These are phyloP conservation scores for Rhizoclosmatium sp. DNA, from an alignment of 192 early-diverging fungal species.

Conservation along the genomic window DNA sequence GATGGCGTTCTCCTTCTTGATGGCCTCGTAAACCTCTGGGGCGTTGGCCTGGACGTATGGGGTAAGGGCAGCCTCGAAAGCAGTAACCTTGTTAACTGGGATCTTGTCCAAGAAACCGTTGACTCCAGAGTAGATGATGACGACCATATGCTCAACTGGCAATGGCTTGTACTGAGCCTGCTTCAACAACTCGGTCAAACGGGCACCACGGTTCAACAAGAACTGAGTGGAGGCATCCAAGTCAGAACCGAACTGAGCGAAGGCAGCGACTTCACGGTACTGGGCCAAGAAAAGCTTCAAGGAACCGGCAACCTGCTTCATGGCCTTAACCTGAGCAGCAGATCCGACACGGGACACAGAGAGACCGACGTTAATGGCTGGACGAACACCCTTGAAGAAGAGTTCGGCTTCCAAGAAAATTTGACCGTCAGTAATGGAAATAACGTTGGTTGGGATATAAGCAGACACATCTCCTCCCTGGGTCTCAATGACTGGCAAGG, in stretches of 20 bases:
- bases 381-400: constrained; percentile 99
- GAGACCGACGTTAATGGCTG: constrained; percentile 99
- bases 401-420: constrained; percentile 99
- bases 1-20: constrained; percentile 90
- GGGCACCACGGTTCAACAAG: constrained; percentile 99
- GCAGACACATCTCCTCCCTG: constrained; percentile 99
- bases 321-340: constrained; percentile 99
- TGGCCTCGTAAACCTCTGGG: constrained; percentile 84
- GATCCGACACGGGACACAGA: constrained; percentile 99
- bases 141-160: constrained; percentile 96
- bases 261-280: constrained; percentile 99
- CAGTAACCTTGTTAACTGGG: constrained; percentile 89
- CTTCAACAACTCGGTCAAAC: constrained; percentile 99
- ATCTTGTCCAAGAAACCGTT: constrained; percentile 99
- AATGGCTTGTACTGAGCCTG: constrained; percentile 98
- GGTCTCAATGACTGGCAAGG: constrained; percentile 99
- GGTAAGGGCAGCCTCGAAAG: constrained; percentile 92
- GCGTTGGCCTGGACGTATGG: constrained; percentile 90
- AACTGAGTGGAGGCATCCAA: constrained; percentile 99
- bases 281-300: constrained; percentile 98
- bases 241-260: constrained; percentile 99
- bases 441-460: constrained; percentile 99
- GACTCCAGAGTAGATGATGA: constrained; percentile 98
- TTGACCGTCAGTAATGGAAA: constrained; percentile 99
- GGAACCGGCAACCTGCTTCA: constrained; percentile 99